Base-by-base conservation (phyloP, 1,284 basidiomycete genomes). In the Austroboletus niveus region DNA sequence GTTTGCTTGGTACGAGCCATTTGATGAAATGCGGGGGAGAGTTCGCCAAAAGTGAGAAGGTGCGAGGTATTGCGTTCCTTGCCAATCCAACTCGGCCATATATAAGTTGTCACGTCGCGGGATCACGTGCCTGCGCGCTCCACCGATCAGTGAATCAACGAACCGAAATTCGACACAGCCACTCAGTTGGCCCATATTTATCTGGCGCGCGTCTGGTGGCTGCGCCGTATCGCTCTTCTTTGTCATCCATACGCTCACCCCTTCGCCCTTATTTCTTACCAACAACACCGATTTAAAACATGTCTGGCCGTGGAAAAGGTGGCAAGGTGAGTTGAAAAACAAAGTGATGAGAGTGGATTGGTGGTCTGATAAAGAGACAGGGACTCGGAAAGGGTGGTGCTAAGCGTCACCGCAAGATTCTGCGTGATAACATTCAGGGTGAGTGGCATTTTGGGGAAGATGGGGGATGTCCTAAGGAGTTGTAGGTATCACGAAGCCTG, bases 271-370 rank as follows among this genome's bases (percentile, higher is more conserved):
- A 29, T 9, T 29, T 29, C 29, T 8, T 9, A 29, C 29, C 29
- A 9, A 42, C 10, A 36, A 27, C 45, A 50, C 53, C 45, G 42
- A 42, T 48, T 22, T 43, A 40, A 35, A 42, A 76, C 67, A 89
- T 88, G 86, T 87, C 86, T 75, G 86, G 86, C 68, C 84, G 86
- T 74, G 86, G 86, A 72, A 88, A 88, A 76, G 85, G 78, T 72
- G 78, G 78, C 57, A 80, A 80, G 71, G 83, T 76, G 42, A 52
- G 52, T 6, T 29, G 1, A 0, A 11, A 20, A 4, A n/a, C 0
- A 34, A 6, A 2, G n/a, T n/a, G 5, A 34, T 12, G 11, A 10
- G 17, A 34, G 38, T 4, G 17, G 12, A 7, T 1, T 14, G 11
- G 1, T 29, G 2, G 22, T 51, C 46, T 58, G 17, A 58, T 31